Base-by-base conservation (phyloP, 768 basidiomycete genomes). In the Pisolithus microcarpus region DNA sequence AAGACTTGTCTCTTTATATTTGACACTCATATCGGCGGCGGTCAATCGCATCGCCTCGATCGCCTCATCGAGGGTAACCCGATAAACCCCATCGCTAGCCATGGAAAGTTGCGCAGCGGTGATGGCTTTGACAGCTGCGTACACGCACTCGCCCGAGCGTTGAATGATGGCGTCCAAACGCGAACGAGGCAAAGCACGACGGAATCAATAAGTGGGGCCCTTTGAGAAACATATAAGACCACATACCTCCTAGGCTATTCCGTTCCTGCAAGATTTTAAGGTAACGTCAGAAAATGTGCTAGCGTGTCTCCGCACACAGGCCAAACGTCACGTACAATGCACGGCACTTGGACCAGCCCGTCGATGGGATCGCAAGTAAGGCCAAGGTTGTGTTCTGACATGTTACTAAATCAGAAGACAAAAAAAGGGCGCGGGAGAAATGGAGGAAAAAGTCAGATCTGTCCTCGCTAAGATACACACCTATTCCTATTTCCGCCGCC, bases 341-440 rank as follows among this genome's bases (percentile, higher is more conserved):
- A 98, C 6, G 94, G 94, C 7, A 96, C 91, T 65, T 96, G 91
- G 2, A 95, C 92, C 10, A 94, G 76, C 0, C 92, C 91, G 57
- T 91, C 90, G 50, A 92, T 89, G 5, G 94, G 94, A 66, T 96
- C 93, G 62, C 94, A 97, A 2, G 94, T 97, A 50, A 98, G 67
- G 2, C 90, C 89, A 13, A 91, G 72, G 60, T 89, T 88, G 59
- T 93, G 89, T 66, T 91, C 87, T 88, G 54, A 24, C 34, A 44
- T 26, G 21, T 38, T 44, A 38, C 34, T 31, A 31, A 9, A 34
- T 10, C n/a, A 10, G 34, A 19, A 36, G 19, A 11, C n/a, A 11
- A 51, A 38, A 15, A 46, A 23, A 23, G 21, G n/a, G 7, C 23
- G 34, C 45, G 16, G 7, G 13, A 3, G 45, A 36, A 10, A 46